Evolutionary conservation across 169 alveolate genomes (phyloP).

Genomic region (Cryptosporidium ubiquitum): DNA sequence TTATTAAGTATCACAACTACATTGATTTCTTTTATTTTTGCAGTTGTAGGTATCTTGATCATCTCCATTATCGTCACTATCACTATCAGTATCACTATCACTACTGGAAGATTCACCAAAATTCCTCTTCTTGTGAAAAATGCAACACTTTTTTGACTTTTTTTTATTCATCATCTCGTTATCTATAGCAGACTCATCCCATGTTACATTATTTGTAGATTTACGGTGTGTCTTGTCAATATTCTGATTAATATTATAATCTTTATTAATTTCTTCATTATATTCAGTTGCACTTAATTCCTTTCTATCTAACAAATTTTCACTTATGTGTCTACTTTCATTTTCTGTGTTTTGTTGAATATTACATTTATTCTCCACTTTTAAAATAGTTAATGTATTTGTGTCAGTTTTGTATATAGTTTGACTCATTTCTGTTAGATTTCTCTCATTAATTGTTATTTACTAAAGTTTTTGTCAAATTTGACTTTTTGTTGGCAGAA

Average conservation of each 20-base stretch:
- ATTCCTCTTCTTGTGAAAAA: constrained; percentile 55
- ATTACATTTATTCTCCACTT: neutral
- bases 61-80: neutral
- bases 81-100: constrained; percentile 14
- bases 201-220: constrained; percentile 4
- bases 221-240: neutral
- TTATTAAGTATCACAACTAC: too few species aligned
- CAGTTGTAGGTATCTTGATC: neutral
- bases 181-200: constrained; percentile 69
- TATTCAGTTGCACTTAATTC: too few species aligned
- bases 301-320: too few species aligned
- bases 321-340: too few species aligned
- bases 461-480: neutral
- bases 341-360: neutral
- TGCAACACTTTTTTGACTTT: constrained; percentile 73
- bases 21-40: neutral
- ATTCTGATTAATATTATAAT: neutral
- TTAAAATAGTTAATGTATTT: neutral
- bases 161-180: constrained; percentile 71
- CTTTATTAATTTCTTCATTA: neutral
- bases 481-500: neutral
- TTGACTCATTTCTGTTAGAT: constrained; percentile 1
- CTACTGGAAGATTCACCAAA: constrained; percentile 73
- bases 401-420: neutral
- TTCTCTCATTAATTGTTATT: neutral